phyloP scores from a whole-genome alignment of 2,329 filamentous ascomycete species.

The Calonectria leucothoes region DNA sequence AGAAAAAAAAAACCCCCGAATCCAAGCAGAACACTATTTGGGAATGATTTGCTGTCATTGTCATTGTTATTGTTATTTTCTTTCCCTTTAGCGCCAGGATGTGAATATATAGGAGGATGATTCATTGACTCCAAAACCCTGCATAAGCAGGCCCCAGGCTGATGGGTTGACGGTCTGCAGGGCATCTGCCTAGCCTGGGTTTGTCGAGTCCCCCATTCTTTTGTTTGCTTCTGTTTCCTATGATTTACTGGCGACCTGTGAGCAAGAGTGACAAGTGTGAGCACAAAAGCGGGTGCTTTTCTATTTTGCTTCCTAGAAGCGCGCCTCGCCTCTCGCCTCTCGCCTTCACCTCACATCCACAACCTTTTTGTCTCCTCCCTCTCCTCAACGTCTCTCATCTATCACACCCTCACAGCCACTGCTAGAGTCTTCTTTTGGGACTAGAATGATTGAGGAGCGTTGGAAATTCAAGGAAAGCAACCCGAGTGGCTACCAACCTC shows the following conservation, averaged over 20 bases:
- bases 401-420: background rate
- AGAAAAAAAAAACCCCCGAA: background rate
- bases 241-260: background rate
- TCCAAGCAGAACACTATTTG: background rate
- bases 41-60: background rate
- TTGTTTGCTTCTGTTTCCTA: constrained; percentile 5
- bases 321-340: background rate
- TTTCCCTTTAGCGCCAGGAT: too few species aligned
- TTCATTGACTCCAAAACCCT: background rate
- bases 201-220: background rate
- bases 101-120: background rate
- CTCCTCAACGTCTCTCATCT: background rate
- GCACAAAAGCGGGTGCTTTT: background rate
- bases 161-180: background rate
- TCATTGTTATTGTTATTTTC: too few species aligned
- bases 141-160: background rate
- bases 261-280: background rate
- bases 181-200: constrained; percentile 1
- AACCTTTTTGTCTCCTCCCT: background rate
- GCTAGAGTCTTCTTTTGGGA: constrained; percentile 10
- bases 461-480: background rate
- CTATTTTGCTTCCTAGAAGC: background rate
- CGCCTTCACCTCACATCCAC: background rate
- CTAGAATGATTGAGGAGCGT: constrained; percentile 13
- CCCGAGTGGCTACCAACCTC: background rate